Conservation (phyloP, 768 basidiomycete genomes). For the Daedaleopsis nitida region DNA sequence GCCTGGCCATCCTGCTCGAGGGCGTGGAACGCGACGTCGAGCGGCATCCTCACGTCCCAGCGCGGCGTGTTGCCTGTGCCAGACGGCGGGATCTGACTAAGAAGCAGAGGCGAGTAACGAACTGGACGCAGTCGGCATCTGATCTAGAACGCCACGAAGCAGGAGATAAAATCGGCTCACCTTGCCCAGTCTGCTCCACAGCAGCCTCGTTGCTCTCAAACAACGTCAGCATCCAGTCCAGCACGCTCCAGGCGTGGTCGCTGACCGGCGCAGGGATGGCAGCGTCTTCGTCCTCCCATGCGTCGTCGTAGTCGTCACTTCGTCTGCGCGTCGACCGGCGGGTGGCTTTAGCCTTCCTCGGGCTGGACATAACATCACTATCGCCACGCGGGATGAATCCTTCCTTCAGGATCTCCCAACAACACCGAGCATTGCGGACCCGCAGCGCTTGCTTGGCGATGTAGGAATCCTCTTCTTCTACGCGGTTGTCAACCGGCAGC, state of each 20-base stretch:
- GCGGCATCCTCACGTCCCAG: slow-evolving; percentile 56
- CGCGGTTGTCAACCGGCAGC: slow-evolving; percentile 24
- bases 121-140: slow-evolving; percentile 30
- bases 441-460: slow-evolving; percentile 57
- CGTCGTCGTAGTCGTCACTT: slow-evolving; percentile 1
- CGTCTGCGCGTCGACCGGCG: background rate
- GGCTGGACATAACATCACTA: slow-evolving; percentile 6
- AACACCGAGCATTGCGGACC: slow-evolving; percentile 53
- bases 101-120: slow-evolving; percentile 48
- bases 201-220: slow-evolving; percentile 68
- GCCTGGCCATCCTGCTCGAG: slow-evolving; percentile 28
- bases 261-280: slow-evolving; percentile 44
- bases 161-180: slow-evolving; percentile 33
- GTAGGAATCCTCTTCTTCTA: slow-evolving; percentile 52
- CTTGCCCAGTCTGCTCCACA: slow-evolving; percentile 35
- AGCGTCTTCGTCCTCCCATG: slow-evolving; percentile 27
- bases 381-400: slow-evolving; percentile 48
- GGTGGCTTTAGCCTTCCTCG: slow-evolving; percentile 5
- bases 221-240: slow-evolving; percentile 68
- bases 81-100: slow-evolving; percentile 54
- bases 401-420: slow-evolving; percentile 63
- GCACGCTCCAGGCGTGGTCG: slow-evolving; percentile 66
- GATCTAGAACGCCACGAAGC: slow-evolving; percentile 2
- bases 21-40: slow-evolving; percentile 44
- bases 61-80: slow-evolving; percentile 47